Evolutionary conservation across 495 filamentous ascomycete genomes (phyloP).

Genomic region (Alectoria sarmentosa): DNA sequence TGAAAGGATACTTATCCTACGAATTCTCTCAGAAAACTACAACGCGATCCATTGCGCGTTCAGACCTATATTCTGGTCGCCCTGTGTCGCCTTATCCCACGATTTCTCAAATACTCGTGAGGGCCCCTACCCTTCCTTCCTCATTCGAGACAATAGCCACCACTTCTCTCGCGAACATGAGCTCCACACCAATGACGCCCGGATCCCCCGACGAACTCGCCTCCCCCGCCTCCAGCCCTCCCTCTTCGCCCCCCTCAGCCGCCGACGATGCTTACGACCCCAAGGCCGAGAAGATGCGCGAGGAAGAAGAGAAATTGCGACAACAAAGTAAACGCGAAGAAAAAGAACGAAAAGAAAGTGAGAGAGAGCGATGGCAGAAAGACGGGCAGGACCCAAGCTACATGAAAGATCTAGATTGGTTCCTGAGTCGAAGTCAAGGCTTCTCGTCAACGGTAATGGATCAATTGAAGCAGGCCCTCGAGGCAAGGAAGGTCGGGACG

Average conservation of each 20-base stretch:
- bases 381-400: conserved; percentile 15
- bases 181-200: conserved; percentile 35
- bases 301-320: conserved; percentile 29
- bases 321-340: conserved; percentile 35
- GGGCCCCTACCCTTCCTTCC: neutral
- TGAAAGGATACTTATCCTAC: neutral
- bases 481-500: conserved; percentile 21
- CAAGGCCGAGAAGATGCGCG: conserved; percentile 21
- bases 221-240: conserved; percentile 35
- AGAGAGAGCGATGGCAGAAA: conserved; percentile 24
- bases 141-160: neutral
- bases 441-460: conserved; percentile 27
- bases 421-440: conserved; percentile 26
- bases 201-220: conserved; percentile 27
- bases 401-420: conserved; percentile 26
- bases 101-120: neutral
- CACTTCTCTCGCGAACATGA: conserved; percentile 18
- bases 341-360: conserved; percentile 24
- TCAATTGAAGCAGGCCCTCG: conserved; percentile 25
- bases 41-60: neutral
- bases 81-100: neutral
- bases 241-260: conserved; percentile 37
- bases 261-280: conserved; percentile 23
- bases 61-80: neutral
- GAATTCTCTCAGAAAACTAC: neutral